Conservation (phyloP, 352 stramenopile species). For the Phytophthora agathidicida region DNA sequence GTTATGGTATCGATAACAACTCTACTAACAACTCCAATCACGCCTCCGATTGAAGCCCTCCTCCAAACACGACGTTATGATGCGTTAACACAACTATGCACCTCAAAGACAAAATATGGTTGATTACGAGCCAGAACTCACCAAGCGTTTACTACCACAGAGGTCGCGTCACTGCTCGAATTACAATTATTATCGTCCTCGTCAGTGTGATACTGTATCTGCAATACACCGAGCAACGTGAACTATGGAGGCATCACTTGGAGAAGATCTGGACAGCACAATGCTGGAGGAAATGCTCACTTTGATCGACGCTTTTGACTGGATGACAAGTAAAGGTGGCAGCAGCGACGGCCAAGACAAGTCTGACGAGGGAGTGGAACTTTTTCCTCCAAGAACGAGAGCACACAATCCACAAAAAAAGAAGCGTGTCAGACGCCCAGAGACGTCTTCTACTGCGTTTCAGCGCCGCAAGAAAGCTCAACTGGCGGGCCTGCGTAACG, state of each 20-base stretch:
- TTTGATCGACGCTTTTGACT: slow-evolving; percentile 4
- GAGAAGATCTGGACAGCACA: not conserved
- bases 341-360: not conserved
- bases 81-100: no score
- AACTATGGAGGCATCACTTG: slow-evolving; percentile 2
- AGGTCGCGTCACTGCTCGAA: no score
- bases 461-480: slow-evolving; percentile 21
- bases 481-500: slow-evolving; percentile 6
- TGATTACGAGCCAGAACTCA: no score
- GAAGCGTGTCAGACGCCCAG: slow-evolving; percentile 18
- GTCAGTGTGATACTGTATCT: no score
- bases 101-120: no score
- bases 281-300: slow-evolving; percentile 12
- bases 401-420: slow-evolving; percentile 2
- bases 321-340: slow-evolving; percentile 2
- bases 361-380: not conserved
- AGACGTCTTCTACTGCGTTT: slow-evolving; percentile 24
- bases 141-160: no score
- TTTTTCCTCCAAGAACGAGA: not conserved
- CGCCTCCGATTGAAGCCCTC: no score
- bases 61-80: no score
- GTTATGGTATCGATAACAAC: no score
- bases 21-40: no score
- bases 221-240: no score
- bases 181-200: no score